A percentile compares a stretch with the other conserved stretches of the same genome.
These are phyloP conservation scores for Alternaria alternata DNA, from an alignment of 2,329 filamentous ascomycete species.

Conservation along the genomic window DNA sequence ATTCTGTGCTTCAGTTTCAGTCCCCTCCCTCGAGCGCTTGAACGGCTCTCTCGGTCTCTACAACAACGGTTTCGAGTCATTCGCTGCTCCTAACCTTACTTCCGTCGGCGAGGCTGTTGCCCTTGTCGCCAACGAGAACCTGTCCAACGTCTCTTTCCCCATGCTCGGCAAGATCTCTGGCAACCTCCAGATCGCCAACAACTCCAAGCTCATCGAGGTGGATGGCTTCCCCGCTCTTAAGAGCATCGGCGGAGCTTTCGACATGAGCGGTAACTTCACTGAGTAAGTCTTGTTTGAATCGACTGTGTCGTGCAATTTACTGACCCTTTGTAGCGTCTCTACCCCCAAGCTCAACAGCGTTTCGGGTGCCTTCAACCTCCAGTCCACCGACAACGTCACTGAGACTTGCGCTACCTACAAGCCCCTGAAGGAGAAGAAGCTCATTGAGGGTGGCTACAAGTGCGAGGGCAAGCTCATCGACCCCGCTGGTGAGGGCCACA, in stretches of 20 bases:
- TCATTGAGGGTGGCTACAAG: slow-evolving; percentile 53
- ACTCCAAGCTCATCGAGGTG: slow-evolving; percentile 74
- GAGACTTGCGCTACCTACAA: slow-evolving; percentile 54
- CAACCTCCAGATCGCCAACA: slow-evolving; percentile 88
- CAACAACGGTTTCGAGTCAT: slow-evolving; percentile 73
- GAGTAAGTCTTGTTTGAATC: slow-evolving; percentile 65
- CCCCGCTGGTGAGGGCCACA: slow-evolving; percentile 48
- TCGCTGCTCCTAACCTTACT: slow-evolving; percentile 76
- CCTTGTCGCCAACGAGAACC: slow-evolving; percentile 64
- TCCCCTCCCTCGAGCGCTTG: slow-evolving; percentile 76
- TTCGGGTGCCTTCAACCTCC: slow-evolving; percentile 61
- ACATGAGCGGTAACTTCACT: slow-evolving; percentile 84
- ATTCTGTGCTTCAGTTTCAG: slow-evolving; percentile 76
- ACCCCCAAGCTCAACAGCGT: slow-evolving; percentile 65
- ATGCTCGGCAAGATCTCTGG: slow-evolving; percentile 73
- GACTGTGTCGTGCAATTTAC: slow-evolving; percentile 7
- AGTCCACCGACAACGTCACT: slow-evolving; percentile 55
- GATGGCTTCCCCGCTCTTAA: slow-evolving; percentile 73
- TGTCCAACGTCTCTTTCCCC: slow-evolving; percentile 80
- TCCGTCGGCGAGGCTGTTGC: slow-evolving; percentile 66
- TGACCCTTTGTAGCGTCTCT: slow-evolving; percentile 66
- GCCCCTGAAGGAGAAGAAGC: slow-evolving; percentile 53
- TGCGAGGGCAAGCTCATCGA: slow-evolving; percentile 53
- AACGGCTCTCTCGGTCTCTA: slow-evolving; percentile 86
- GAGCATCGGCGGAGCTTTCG: slow-evolving; percentile 78